Base-by-base conservation (phyloP, 441 rosid species). In the Geranium incanum region DNA sequence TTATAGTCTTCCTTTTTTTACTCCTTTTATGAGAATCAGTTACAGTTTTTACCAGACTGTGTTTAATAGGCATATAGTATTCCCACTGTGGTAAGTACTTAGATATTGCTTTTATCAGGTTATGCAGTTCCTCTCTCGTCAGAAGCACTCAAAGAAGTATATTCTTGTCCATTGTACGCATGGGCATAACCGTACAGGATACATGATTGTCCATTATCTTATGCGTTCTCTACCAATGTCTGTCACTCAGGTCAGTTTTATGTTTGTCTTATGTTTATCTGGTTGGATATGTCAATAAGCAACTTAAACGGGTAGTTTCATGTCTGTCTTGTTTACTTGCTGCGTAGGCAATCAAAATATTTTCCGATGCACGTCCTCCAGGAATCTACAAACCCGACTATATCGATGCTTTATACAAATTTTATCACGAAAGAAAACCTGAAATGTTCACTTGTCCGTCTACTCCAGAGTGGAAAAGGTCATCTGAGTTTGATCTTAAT, bases 131-230 rank as follows among this genome's bases (percentile, higher is more conserved):
- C 70, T 89, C 33, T 67, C 62, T 69, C 91, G 86, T 72, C 97
- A 87, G 76, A 93, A 89, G 78, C 88, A 78, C 68, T 65, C 92
- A 15, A 93, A 91, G 86, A 91, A 90, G 81, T 83, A 79, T 72
- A 82, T 96, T 67, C 94, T 96, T 50, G 99, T 96, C 77, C 99
- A 96, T 79, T 96, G 99, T 77, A 96, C 99, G 0, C 99, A 96
- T 81, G 99, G 99, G 64, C 96, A 91, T 79, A 93, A 96, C 71
- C 96, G 99, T 39, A 96, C 99, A 5, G 98, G 99, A 73, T 96
- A 84, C 78, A 96, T 96, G 99, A 89, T 93, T 68, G 86, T 91
- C 41, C 97, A 96, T 78, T 93, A 86, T 82, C 90, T 96, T 62
- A 88, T 96, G 97, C 95, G 98, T 16, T 83, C 97, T 41, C 75